These are phyloP conservation scores for Pleurotus tuoliensis DNA, from an alignment of 768 basidiomycete genomes.

Conservation along the genomic window DNA sequence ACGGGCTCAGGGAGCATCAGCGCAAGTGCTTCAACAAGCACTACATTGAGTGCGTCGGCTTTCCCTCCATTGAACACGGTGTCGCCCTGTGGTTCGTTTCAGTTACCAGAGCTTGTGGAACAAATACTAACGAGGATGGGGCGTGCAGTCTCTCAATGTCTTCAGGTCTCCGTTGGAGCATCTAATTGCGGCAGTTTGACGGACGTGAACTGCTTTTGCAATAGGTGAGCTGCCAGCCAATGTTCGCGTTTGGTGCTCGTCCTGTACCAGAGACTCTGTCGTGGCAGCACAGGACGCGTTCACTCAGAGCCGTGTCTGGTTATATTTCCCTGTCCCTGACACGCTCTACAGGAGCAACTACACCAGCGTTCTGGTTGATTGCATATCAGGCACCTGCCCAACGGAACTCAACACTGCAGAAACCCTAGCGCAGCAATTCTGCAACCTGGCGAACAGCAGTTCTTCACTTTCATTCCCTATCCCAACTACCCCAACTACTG, in stretches of 20 bases:
- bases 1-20: constrained; percentile 8
- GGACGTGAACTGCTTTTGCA: constrained; percentile 49
- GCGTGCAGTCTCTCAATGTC: constrained; percentile 40
- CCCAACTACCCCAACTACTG: constrained; percentile 12
- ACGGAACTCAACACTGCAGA: constrained; percentile 35
- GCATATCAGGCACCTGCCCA: constrained; percentile 33
- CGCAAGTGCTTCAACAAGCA: constrained; percentile 11
- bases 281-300: too few relatives aligned
- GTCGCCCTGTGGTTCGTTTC: constrained; percentile 33
- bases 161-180: constrained; percentile 30
- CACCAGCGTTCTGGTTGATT: constrained; percentile 30
- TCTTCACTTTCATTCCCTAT: constrained; percentile 34
- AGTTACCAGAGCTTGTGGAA: neutral
- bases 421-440: constrained; percentile 44
- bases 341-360: constrained; percentile 27
- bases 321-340: too few relatives aligned
- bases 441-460: constrained; percentile 32
- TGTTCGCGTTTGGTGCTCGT: neutral
- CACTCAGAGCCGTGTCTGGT: too few relatives aligned
- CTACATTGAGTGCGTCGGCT: constrained; percentile 25
- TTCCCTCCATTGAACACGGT: constrained; percentile 36
- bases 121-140: neutral
- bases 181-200: constrained; percentile 41
- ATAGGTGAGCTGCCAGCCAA: constrained; percentile 22
- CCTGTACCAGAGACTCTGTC: neutral